These are phyloP conservation scores for Tetratostichococcus sp. DNA, from an alignment of 139 green algal genomes.

Conservation along the genomic window DNA sequence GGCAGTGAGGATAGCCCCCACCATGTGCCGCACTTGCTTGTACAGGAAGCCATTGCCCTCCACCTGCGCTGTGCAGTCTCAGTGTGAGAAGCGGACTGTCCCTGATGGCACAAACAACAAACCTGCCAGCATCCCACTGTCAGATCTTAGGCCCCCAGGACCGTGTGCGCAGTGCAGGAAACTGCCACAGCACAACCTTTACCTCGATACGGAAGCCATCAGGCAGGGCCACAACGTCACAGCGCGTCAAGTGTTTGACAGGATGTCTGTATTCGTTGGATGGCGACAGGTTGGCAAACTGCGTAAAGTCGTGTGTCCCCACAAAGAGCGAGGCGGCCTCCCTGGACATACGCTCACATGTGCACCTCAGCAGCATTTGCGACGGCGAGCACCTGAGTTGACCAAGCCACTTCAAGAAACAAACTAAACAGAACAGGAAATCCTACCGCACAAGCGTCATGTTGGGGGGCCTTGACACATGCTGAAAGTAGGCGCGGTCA, in stretches of 20 bases:
- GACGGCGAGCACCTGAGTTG: too few relatives aligned
- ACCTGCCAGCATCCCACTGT: too few relatives aligned
- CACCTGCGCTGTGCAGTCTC: background rate
- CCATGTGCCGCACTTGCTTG: constrained; percentile 79
- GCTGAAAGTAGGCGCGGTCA: constrained; percentile 28
- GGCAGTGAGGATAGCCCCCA: constrained; percentile 49
- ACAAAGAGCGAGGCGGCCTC: constrained; percentile 37
- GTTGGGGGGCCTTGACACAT: constrained; percentile 32
- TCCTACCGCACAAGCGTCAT: constrained; percentile 32
- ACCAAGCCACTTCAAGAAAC: too few relatives aligned
- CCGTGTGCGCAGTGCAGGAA: too few relatives aligned
- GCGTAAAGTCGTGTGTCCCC: constrained; percentile 69
- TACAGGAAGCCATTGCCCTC: constrained; percentile 76
- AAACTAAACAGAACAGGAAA: too few relatives aligned
- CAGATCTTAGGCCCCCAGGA: too few relatives aligned
- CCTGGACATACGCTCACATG: too few relatives aligned
- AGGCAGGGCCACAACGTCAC: constrained; percentile 29
- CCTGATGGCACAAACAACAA: too few relatives aligned
- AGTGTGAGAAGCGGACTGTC: too few relatives aligned
- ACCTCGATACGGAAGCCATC: constrained; percentile 41
- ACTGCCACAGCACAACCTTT: too few relatives aligned
- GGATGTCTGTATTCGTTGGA: constrained; percentile 34
- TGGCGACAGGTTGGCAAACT: constrained; percentile 50
- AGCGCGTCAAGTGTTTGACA: constrained; percentile 47
- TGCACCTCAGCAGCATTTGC: too few relatives aligned